Conservation (phyloP, 345 rosid genomes). For the Adansonia digitata region DNA sequence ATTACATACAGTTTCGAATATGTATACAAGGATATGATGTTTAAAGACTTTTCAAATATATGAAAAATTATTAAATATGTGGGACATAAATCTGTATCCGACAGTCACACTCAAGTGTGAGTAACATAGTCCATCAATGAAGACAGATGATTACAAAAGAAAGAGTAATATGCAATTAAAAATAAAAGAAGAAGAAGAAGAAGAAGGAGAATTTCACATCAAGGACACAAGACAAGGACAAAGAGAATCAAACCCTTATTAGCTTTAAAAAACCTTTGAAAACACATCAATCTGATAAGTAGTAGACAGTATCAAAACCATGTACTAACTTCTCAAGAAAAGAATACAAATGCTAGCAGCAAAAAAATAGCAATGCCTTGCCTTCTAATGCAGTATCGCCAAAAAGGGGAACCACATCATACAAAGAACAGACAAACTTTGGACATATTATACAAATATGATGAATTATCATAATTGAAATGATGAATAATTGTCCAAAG, state of each 20-base stretch:
- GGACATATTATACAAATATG: conserved; percentile 3
- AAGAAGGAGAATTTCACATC: neutral
- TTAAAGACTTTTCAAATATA: too few relatives aligned
- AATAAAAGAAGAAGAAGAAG: neutral
- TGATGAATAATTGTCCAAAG: neutral
- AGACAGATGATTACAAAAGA: conserved; percentile 6
- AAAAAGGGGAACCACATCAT: neutral
- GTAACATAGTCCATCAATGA: too few relatives aligned
- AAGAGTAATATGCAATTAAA: neutral
- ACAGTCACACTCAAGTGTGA: too few relatives aligned
- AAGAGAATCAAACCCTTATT: neutral
- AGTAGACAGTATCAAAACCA: neutral
- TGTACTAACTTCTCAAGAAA: neutral
- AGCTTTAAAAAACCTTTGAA: neutral
- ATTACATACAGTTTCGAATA: too few relatives aligned
- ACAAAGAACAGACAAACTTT: conserved; percentile 1
- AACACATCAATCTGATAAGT: neutral
- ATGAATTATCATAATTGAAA: neutral
- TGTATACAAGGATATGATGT: too few relatives aligned
- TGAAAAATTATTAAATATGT: too few relatives aligned
- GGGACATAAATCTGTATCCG: too few relatives aligned
- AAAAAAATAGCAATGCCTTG: neutral
- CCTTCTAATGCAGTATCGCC: neutral
- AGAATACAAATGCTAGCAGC: conserved; percentile 2
- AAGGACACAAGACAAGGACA: neutral